Evolutionary conservation across 2,329 filamentous ascomycete genomes (phyloP).

Genomic region (Aureobasidium namibiae): DNA sequence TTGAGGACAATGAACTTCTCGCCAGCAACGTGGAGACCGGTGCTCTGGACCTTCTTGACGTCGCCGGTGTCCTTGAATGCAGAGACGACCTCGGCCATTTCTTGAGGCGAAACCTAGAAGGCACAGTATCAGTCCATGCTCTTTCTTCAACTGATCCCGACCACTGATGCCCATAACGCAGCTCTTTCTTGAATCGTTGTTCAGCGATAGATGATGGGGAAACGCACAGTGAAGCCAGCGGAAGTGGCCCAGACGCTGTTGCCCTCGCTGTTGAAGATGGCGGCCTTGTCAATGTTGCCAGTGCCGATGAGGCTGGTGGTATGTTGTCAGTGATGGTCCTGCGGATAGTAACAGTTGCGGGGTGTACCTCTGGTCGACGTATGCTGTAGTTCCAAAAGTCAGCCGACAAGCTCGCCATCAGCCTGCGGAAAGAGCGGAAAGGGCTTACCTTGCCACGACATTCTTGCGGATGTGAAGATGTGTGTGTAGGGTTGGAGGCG

Average conservation of each 20-base stretch:
- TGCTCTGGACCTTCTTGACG: constrained; percentile 58
- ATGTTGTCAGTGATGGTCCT: neutral
- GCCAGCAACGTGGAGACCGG: constrained; percentile 67
- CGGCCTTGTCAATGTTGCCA: constrained; percentile 73
- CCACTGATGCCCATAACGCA: neutral
- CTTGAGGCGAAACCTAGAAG: constrained; percentile 42
- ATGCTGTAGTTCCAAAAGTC: constrained; percentile 35
- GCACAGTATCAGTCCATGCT: constrained; percentile 5
- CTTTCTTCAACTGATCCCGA: neutral
- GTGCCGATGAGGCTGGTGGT: constrained; percentile 64
- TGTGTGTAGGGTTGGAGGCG: neutral
- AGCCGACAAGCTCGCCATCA: constrained; percentile 14
- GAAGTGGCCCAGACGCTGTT: constrained; percentile 72
- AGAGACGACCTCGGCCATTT: constrained; percentile 47
- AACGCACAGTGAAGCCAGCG: constrained; percentile 61
- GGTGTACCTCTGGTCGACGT: constrained; percentile 53
- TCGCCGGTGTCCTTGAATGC: constrained; percentile 46
- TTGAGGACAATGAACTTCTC: constrained; percentile 71
- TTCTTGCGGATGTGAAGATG: constrained; percentile 31
- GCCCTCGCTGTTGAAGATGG: constrained; percentile 73
- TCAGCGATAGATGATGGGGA: neutral
- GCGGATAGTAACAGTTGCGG: neutral
- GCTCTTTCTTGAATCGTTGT: neutral
- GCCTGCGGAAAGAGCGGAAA: neutral
- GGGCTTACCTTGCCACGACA: constrained; percentile 67